phyloP scores from a whole-genome alignment of 768 basidiomycete species.

The Lactarius akahatsu region DNA sequence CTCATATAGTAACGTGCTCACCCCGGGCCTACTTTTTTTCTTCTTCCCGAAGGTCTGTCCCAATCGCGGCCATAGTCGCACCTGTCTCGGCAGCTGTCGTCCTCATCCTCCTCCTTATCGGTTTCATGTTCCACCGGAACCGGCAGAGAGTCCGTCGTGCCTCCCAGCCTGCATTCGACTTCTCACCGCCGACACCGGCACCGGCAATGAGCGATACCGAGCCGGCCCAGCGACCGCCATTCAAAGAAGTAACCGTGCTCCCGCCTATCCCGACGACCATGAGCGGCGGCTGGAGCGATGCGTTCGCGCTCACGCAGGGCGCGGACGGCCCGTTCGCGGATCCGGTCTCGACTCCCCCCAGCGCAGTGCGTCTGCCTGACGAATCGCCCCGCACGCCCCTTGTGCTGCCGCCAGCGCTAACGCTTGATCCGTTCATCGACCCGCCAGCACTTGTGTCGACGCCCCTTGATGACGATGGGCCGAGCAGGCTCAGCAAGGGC shows the following conservation, averaged over 20 bases:
- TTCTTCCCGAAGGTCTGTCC: slow-evolving; percentile 6
- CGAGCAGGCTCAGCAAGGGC: slow-evolving; percentile 13
- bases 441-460: slow-evolving; percentile 3
- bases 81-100: not conserved
- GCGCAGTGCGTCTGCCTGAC: no score
- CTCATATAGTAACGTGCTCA: not conserved
- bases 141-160: slow-evolving; percentile 1
- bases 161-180: not conserved
- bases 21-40: not conserved
- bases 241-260: not conserved
- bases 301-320: not conserved
- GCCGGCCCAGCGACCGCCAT: not conserved
- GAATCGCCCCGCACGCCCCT: not conserved
- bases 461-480: not conserved
- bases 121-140: slow-evolving; percentile 1
- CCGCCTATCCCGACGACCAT: not conserved
- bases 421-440: slow-evolving; percentile 13
- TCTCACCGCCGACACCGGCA: not conserved
- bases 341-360: not conserved
- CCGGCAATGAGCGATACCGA: not conserved
- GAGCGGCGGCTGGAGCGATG: not conserved
- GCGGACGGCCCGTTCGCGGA: slow-evolving; percentile 9
- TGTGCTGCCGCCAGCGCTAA: not conserved
- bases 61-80: slow-evolving; percentile 12
- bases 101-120: not conserved